A percentile compares a stretch with the other conserved stretches of the same genome.
phyloP scores from a whole-genome alignment of 176 grass and related monocot genomes.

The Phyllostachys edulis region DNA sequence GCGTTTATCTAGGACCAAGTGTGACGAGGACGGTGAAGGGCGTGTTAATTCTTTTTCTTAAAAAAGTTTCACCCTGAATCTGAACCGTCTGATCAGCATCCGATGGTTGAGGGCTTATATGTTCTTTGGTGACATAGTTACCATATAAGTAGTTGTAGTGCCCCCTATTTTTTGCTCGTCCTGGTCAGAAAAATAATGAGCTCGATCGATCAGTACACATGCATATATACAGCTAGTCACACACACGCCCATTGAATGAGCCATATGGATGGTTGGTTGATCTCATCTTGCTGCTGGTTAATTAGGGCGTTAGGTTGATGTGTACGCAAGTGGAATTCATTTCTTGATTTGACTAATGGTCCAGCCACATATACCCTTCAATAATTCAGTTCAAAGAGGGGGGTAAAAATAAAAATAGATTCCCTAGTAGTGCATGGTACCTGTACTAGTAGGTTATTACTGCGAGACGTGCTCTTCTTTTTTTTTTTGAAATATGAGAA shows the following conservation, averaged over 20 bases:
- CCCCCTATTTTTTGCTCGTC: background rate
- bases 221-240: background rate
- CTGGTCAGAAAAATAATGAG: background rate
- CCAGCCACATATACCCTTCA: background rate
- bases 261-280: constrained; percentile 6
- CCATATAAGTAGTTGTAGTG: background rate
- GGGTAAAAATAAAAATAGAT: background rate
- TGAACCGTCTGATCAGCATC: background rate
- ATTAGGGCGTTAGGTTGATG: background rate
- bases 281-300: background rate
- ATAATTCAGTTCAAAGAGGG: background rate
- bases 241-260: constrained; percentile 26
- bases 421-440: background rate
- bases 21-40: too few relatives aligned
- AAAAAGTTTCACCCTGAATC: too few relatives aligned
- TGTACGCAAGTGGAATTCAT: background rate
- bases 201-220: background rate
- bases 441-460: background rate
- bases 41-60: too few relatives aligned
- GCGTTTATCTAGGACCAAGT: too few relatives aligned
- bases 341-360: background rate
- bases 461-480: too few relatives aligned
- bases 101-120: background rate
- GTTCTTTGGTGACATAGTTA: background rate
- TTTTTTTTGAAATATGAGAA: too few relatives aligned